Percentiles rank a stretch among this genome's conserved stretches.
Evolutionary conservation across 2,329 filamentous ascomycete genomes (phyloP).

Genomic region (Capronia coronata): DNA sequence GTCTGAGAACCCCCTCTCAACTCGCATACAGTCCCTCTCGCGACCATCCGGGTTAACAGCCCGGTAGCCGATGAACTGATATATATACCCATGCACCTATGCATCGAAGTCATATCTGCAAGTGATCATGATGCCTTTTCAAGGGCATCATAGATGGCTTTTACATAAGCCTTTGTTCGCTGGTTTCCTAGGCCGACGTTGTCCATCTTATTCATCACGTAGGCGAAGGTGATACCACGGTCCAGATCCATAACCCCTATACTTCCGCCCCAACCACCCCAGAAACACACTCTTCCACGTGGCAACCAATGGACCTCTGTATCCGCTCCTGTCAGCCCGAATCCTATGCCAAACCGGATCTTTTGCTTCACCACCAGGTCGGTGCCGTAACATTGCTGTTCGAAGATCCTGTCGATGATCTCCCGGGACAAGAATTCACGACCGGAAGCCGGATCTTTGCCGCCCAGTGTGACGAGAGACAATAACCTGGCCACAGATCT

Average conservation of each 20-base stretch:
- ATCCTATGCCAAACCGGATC: conserved; percentile 42
- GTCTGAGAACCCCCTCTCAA: too few species aligned
- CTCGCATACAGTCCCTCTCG: too few species aligned
- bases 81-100: too few species aligned
- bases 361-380: conserved; percentile 37
- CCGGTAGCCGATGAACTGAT: too few species aligned
- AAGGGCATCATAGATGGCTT: too few species aligned
- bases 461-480: conserved; percentile 35
- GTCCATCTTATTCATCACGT: conserved; percentile 47
- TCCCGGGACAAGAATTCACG: conserved; percentile 36
- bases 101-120: too few species aligned
- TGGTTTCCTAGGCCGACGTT: too few species aligned
- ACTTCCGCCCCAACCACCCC: conserved; percentile 45
- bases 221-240: conserved; percentile 39
- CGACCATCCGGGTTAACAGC: too few species aligned
- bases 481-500: conserved; percentile 39
- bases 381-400: conserved; percentile 39
- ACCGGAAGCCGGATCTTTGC: conserved; percentile 33
- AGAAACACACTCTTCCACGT: conserved; percentile 33
- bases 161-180: too few species aligned
- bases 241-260: conserved; percentile 41
- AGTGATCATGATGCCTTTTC: too few species aligned
- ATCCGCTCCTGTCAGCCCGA: conserved; percentile 33
- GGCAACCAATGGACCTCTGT: conserved; percentile 30
- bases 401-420: conserved; percentile 42